phyloP scores from a whole-genome alignment of 768 basidiomycete species.

The Serendipita sp. region DNA sequence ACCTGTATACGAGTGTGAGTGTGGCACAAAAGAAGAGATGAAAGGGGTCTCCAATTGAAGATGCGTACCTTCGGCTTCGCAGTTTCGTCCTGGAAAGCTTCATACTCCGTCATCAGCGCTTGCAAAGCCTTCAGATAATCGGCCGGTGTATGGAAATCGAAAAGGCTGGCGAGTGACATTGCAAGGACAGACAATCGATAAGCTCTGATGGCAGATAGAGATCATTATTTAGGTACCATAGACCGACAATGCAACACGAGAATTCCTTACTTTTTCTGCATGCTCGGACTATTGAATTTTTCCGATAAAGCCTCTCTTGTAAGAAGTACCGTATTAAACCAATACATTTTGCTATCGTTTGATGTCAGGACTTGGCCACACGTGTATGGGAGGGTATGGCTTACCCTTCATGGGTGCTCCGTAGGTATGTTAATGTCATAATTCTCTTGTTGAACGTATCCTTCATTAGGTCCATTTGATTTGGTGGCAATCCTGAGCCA shows the following conservation, averaged over 20 bases:
- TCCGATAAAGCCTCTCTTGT: conserved; percentile 56
- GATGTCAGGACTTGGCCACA: conserved; percentile 4
- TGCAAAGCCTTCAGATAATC: conserved; percentile 66
- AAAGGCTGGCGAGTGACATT: conserved; percentile 66
- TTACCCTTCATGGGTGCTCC: conserved; percentile 76
- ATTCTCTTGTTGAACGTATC: conserved; percentile 74
- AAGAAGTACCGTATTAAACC: conserved; percentile 79
- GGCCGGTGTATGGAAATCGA: conserved; percentile 65
- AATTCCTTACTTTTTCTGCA: conserved; percentile 55
- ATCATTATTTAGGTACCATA: neutral
- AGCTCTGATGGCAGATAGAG: conserved; percentile 32
- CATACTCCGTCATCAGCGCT: conserved; percentile 59
- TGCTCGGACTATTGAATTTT: conserved; percentile 54
- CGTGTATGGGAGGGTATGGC: conserved; percentile 17
- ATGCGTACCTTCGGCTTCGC: conserved; percentile 41
- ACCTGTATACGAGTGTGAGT: neutral
- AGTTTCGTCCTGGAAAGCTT: conserved; percentile 57
- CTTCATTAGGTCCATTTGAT: conserved; percentile 29
- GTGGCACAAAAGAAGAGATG: neutral
- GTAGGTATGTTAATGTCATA: conserved; percentile 68
- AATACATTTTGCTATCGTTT: conserved; percentile 51
- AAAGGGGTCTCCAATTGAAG: neutral
- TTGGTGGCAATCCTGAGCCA: neutral
- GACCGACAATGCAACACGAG: neutral
- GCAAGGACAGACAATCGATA: conserved; percentile 71